Evolutionary conservation across 2,329 filamentous ascomycete genomes (phyloP), one percentile per base, ranked within the genome.

Genomic region (Penicillium aurantiogriseum): DNA sequence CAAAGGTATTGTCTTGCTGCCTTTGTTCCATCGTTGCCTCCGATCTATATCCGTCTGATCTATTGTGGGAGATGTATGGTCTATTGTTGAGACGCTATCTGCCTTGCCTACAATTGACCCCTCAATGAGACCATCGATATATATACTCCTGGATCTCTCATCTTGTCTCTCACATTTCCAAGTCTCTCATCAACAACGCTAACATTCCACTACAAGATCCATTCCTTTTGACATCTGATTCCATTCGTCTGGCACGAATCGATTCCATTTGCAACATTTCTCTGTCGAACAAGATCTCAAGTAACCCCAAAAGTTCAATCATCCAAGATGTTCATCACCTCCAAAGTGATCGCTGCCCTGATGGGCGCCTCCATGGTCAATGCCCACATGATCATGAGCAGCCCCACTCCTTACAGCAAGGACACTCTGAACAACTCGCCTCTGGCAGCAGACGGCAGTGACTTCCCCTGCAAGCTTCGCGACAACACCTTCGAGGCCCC

Each of bases 381-480:
- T 49, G 91, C 89, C 43, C 94, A 97, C 75, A 88, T 97, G 81
- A 77, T 83, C 40, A 88, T 97, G 81, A 76, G 69, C 51, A 80
- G 77, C 9, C 93, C 94, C 0, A 71, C 79, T 4, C 91, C 91
- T 0, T 92, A 85, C 59, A 67, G 77, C 64, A 66, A 75, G 48
- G 66, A 70, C 17, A 70, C 74, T 10, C 76, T 82, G 21, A 79
- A 80, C 75, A 93, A 89, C 75, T 76, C 77, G 3, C 93, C 94
- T 0, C 80, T 97, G 0, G 66, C 70, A 0, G 74, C 75, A 0
- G 71, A 71, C 38, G 90, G 89, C 0, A 77, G 75, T 38, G 79
- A 96, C 71, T 99, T 90, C 71, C 94, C 94, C 0, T 97, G 94
- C 85, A 92, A 96, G 73, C 74, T 81, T 51, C 77, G 82, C 8